Conservation (phyloP, 1,284 basidiomycete species). For the Sanghuangporus baumii region DNA sequence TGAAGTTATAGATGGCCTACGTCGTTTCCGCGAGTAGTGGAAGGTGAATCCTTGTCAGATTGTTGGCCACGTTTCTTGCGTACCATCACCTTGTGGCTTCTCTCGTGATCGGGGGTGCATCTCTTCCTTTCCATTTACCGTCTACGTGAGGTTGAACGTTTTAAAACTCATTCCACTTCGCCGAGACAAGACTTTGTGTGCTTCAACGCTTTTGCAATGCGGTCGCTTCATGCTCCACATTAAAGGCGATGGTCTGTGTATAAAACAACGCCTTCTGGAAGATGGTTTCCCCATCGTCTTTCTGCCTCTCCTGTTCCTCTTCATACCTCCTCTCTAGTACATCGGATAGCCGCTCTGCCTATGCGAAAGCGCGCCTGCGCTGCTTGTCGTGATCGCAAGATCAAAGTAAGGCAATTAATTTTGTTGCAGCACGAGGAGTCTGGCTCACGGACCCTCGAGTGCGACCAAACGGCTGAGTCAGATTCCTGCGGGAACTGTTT, state of each 20-base stretch:
- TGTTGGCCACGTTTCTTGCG: no score
- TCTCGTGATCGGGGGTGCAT: no score
- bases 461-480: not conserved
- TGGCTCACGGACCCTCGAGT: not conserved
- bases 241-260: not conserved
- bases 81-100: no score
- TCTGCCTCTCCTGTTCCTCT: not conserved
- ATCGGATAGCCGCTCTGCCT: not conserved
- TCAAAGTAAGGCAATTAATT: constrained; percentile 20
- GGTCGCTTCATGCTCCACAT: not conserved
- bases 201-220: not conserved
- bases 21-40: no score
- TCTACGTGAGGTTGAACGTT: not conserved
- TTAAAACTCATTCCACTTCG: not conserved
- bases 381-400: not conserved
- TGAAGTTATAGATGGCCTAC: no score
- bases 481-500: not conserved
- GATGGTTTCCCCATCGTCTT: not conserved
- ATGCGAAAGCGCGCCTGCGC: not conserved
- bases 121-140: no score
- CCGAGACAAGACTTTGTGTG: not conserved
- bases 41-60: no score
- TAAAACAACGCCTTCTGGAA: not conserved
- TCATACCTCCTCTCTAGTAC: not conserved
- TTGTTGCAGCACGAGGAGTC: not conserved